A percentile compares a stretch with the other conserved stretches of the same genome.
Evolutionary conservation across 1,139 yeast species (phyloP).

Genomic region (Arxiozyma slooffiae): DNA sequence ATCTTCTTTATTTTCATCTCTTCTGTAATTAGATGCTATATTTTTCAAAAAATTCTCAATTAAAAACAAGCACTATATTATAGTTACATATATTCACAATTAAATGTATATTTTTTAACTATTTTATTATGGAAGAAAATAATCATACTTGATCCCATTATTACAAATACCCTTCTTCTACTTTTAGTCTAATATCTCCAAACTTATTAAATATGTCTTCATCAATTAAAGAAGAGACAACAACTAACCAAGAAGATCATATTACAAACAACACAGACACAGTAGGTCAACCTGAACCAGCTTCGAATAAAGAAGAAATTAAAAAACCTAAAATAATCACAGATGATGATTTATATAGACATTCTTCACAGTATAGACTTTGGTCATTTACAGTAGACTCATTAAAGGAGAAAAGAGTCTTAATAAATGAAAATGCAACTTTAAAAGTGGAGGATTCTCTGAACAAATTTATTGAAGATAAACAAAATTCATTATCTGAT

Average conservation of each 20-base stretch:
- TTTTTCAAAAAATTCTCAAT: too few relatives aligned
- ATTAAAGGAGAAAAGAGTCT: conserved; percentile 39
- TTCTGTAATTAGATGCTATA: too few relatives aligned
- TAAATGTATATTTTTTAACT: too few relatives aligned
- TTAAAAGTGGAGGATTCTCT: conserved; percentile 34
- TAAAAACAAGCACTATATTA: too few relatives aligned
- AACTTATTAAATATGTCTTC: background rate
- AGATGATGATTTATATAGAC: conserved; percentile 77
- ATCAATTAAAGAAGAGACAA: background rate
- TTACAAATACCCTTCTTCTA: too few relatives aligned
- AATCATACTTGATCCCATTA: too few relatives aligned
- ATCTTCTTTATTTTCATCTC: too few relatives aligned
- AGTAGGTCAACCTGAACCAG: background rate
- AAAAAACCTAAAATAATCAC: conserved; percentile 33
- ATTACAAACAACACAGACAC: background rate
- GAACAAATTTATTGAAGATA: conserved; percentile 30
- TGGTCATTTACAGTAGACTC: conserved; percentile 73
- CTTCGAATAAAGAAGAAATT: background rate
- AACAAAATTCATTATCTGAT: conserved; percentile 29
- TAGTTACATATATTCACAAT: too few relatives aligned
- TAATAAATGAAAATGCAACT: conserved; percentile 47
- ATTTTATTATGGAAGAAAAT: too few relatives aligned
- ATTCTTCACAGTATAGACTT: conserved; percentile 69
- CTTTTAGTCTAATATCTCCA: background rate
- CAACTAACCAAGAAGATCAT: background rate